A percentile compares a stretch with the other conserved stretches of the same genome.
Evolutionary conservation across 169 alveolate genomes (phyloP).

Genomic region (Neospora caninum): DNA sequence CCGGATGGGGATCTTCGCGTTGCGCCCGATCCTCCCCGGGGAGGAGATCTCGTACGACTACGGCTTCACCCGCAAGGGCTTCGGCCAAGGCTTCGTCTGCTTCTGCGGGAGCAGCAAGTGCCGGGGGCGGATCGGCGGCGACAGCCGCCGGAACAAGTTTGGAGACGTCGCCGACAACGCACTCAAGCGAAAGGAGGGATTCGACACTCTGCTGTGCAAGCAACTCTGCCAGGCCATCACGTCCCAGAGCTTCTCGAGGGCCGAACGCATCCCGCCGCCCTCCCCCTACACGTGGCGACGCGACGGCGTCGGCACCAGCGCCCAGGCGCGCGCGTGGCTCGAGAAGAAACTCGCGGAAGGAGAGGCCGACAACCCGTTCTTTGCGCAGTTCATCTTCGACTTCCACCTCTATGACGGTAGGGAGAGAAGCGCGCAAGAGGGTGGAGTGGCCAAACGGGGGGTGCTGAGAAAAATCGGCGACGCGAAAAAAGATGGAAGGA

Average conservation of each 20-base stretch:
- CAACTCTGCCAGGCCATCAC: slow-evolving; percentile 19
- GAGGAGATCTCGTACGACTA: slow-evolving; percentile 97
- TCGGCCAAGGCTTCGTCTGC: slow-evolving; percentile 57
- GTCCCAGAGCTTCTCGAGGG: slow-evolving; percentile 25
- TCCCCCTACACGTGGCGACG: slow-evolving; percentile 19
- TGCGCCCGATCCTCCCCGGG: slow-evolving; percentile 89
- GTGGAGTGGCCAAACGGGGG: background rate
- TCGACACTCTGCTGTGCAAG: slow-evolving; percentile 21
- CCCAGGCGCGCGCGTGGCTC: background rate
- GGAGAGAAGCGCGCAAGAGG: no score
- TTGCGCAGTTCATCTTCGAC: slow-evolving; percentile 41
- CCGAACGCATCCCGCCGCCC: slow-evolving; percentile 34
- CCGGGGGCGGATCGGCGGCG: slow-evolving; percentile 48
- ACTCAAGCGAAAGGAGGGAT: slow-evolving; percentile 25
- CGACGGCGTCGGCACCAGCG: slow-evolving; percentile 18
- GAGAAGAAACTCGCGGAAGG: background rate
- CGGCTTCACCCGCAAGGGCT: slow-evolving; percentile 70
- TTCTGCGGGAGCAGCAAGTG: slow-evolving; percentile 58
- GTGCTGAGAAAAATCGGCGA: background rate
- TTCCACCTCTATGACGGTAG: slow-evolving; percentile 35
- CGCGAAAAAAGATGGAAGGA: no score
- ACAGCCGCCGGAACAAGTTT: slow-evolving; percentile 9
- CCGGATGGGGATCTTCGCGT: slow-evolving; percentile 95
- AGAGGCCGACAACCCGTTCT: slow-evolving; percentile 22
- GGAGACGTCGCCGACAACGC: background rate